Evolutionary conservation across 805 yeast genomes (phyloP).

Genomic region (Yamadazyma tumulicola): DNA sequence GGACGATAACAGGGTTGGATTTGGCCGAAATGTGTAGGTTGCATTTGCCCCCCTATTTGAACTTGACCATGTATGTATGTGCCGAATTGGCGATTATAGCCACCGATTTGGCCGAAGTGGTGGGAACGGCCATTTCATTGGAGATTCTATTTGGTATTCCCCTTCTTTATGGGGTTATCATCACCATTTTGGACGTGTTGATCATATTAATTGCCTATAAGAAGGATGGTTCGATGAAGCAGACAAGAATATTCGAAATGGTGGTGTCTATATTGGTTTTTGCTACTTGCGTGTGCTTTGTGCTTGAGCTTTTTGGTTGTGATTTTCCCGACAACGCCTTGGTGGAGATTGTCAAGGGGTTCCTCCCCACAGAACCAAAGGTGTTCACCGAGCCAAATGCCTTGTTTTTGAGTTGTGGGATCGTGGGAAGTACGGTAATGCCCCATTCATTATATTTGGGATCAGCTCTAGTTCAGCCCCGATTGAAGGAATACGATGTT

Average conservation of each 20-base stretch:
- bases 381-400: constrained; percentile 36
- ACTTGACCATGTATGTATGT: constrained; percentile 61
- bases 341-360: constrained; percentile 43
- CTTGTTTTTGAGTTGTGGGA: constrained; percentile 41
- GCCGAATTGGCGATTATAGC: constrained; percentile 93
- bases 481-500: constrained; percentile 40
- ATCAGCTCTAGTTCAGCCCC: constrained; percentile 41
- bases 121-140: constrained; percentile 94
- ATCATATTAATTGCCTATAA: constrained; percentile 83
- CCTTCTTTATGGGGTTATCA: constrained; percentile 72
- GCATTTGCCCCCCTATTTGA: constrained; percentile 62
- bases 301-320: constrained; percentile 58
- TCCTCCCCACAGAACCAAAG: constrained; percentile 42
- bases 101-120: constrained; percentile 94
- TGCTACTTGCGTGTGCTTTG: constrained; percentile 83
- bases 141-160: constrained; percentile 82
- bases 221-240: constrained; percentile 75
- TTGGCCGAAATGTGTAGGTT: constrained; percentile 82
- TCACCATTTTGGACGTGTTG: constrained; percentile 83
- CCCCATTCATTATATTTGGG: constrained; percentile 45
- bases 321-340: constrained; percentile 51
- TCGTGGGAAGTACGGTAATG: constrained; percentile 47
- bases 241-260: constrained; percentile 76
- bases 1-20: constrained; percentile 92
- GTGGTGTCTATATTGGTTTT: constrained; percentile 75